Base-by-base conservation (phyloP, 2,329 filamentous ascomycete genomes). In the Aspergillus sp. region DNA sequence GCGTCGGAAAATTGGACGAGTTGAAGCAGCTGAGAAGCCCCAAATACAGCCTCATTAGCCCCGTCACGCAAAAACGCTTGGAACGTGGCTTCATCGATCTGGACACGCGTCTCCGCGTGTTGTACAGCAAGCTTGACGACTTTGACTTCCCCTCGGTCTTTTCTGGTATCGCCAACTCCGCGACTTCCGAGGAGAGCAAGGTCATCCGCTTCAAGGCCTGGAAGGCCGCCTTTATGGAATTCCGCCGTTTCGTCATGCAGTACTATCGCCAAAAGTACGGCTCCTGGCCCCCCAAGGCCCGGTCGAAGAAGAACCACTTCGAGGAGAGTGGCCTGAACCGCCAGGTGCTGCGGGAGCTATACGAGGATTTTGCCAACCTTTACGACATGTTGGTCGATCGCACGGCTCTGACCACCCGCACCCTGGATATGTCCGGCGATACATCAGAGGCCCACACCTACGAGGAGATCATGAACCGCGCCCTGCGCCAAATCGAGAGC, bases 131-230 rank as follows among this genome's bases (percentile, higher is more conserved):
- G 41, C 76, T 97, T n/a, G 85, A 89, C 52, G 84, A 90, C 55
- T 97, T 97, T 61, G 90, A 96, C 30, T 96, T 96, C 62, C 91
- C 92, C 0, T 88, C 89, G 0, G 76, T 97, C 4, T 97, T 96
- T 66, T 84, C 90, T 0, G 94, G 94, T 32, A 84, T 91, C 59
- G 93, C 90, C 65, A 91, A 86, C 69, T 95, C 90, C 3, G 92
- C 87, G 10, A 90, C 88, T 1, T 82, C 84, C 19, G 79, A 80
- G 1, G 90, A 95, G 69, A 85, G 89, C 57, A 92, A 86, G 67
- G 76, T 84, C 16, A 83, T 96, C 41, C 85, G 86, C 19, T 97
- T 95, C 76, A 90, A 91, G 69, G 81, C 82, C 24, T 97, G 94
- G 93, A 88, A 83, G 63, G 77, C 79, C 16, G 81, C 86, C 2